These are phyloP conservation scores for Nemania diffusa DNA, from an alignment of 2,329 filamentous ascomycete genomes.

Conservation along the genomic window DNA sequence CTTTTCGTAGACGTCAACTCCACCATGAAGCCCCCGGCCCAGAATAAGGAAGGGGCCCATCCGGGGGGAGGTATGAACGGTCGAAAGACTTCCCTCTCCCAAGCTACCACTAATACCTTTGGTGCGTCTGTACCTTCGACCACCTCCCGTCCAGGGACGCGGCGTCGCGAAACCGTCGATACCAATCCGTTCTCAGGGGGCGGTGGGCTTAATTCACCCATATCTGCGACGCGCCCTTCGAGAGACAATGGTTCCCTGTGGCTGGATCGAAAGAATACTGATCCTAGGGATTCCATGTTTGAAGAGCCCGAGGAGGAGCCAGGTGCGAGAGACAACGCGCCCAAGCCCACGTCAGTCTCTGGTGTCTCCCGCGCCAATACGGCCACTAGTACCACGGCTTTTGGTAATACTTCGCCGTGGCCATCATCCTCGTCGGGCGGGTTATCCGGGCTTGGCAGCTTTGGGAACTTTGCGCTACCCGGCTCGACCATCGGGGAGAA, in stretches of 20 bases:
- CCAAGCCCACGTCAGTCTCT: slow-evolving; percentile 55
- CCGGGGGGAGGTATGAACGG: slow-evolving; percentile 68
- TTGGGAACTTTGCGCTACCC: slow-evolving; percentile 86
- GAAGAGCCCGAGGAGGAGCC: slow-evolving; percentile 63
- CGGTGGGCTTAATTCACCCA: slow-evolving; percentile 68
- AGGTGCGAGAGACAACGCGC: slow-evolving; percentile 45
- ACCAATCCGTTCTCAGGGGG: slow-evolving; percentile 68
- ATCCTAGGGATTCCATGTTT: slow-evolving; percentile 62
- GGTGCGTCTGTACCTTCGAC: slow-evolving; percentile 78
- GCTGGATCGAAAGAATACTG: slow-evolving; percentile 64
- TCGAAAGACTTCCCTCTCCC: slow-evolving; percentile 86
- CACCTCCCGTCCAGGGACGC: slow-evolving; percentile 75
- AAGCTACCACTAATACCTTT: slow-evolving; percentile 71
- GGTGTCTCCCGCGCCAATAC: slow-evolving; percentile 66
- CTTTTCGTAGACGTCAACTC: slow-evolving; percentile 93
- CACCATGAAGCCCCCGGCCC: slow-evolving; percentile 84
- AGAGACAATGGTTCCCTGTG: slow-evolving; percentile 72
- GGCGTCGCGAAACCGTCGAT: slow-evolving; percentile 84
- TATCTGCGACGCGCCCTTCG: slow-evolving; percentile 65
- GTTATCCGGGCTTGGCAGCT: slow-evolving; percentile 80
- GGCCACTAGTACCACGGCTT: slow-evolving; percentile 55
- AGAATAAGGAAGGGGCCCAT: slow-evolving; percentile 73
- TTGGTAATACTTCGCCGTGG: slow-evolving; percentile 60
- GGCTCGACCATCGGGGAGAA: slow-evolving; percentile 74
- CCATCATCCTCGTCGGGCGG: slow-evolving; percentile 58